Percentiles rank a stretch among this genome's conserved stretches.
Evolutionary conservation across 2,329 filamentous ascomycete genomes (phyloP).

Genomic region (Epichloe amarillans): DNA sequence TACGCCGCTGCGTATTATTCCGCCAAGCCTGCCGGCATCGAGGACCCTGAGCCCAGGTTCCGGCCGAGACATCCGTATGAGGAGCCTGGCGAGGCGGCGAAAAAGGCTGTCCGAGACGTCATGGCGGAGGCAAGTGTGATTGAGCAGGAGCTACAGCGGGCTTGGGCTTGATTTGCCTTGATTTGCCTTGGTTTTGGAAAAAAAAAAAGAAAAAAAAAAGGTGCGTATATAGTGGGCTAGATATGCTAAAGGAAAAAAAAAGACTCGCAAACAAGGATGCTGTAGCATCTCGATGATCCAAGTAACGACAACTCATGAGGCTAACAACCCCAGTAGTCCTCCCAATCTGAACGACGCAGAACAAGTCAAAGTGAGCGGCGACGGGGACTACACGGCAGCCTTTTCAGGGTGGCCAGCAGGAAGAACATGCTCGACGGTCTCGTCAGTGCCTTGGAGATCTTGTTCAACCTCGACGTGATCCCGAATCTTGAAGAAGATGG

Average conservation of each 20-base stretch:
- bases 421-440: conserved; percentile 60
- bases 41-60: conserved; percentile 6
- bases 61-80: conserved; percentile 8
- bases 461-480: conserved; percentile 72
- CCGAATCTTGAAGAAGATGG: conserved; percentile 67
- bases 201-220: neutral
- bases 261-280: neutral
- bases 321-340: too few species aligned
- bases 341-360: neutral
- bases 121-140: conserved; percentile 5
- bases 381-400: neutral
- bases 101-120: neutral
- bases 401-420: conserved; percentile 3
- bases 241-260: neutral
- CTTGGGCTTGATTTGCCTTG: neutral
- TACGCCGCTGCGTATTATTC: conserved; percentile 6
- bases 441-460: conserved; percentile 74
- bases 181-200: neutral
- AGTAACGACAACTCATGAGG: too few species aligned
- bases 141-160: conserved; percentile 3
- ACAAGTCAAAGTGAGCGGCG: neutral
- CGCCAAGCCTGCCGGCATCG: conserved; percentile 7
- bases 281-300: too few species aligned
- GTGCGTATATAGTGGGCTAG: neutral
- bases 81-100: conserved; percentile 2